Percentiles rank a stretch among this genome's conserved stretches.
These are phyloP conservation scores for Leucaena leucocephala DNA, from an alignment of 306 rosid species.

Conservation along the genomic window DNA sequence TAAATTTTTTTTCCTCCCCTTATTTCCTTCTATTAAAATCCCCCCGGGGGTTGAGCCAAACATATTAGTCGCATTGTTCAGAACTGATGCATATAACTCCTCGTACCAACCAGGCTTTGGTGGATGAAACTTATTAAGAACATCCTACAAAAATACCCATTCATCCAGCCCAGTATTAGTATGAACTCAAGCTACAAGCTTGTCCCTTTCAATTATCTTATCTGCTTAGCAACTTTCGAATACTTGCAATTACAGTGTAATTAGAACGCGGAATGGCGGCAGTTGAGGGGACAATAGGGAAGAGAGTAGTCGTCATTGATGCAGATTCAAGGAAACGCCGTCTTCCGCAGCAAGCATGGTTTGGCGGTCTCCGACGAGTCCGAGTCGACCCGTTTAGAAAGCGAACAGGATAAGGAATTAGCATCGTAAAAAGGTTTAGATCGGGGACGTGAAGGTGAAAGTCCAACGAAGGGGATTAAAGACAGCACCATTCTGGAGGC, in stretches of 20 bases:
- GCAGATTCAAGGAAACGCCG: not conserved
- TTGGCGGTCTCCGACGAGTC: constrained; percentile 27
- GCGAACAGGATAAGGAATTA: not conserved
- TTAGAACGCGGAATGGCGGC: constrained; percentile 53
- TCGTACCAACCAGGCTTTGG: constrained; percentile 85
- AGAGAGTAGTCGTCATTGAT: not conserved
- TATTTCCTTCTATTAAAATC: too few relatives aligned
- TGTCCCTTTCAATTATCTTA: constrained; percentile 1
- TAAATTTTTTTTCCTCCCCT: too few relatives aligned
- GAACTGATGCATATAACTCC: constrained; percentile 67
- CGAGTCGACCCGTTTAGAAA: constrained; percentile 35
- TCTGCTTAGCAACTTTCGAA: not conserved
- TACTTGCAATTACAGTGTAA: constrained; percentile 48
- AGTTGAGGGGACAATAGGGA: constrained; percentile 27
- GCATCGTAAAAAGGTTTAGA: not conserved
- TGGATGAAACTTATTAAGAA: constrained; percentile 62
- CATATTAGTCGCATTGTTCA: constrained; percentile 47
- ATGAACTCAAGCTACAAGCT: constrained; percentile 9
- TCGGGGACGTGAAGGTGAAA: not conserved
- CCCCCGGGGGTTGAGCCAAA: too few relatives aligned
- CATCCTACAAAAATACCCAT: constrained; percentile 39
- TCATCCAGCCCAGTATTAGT: not conserved
- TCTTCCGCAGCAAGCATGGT: constrained; percentile 41
- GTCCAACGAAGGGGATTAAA: not conserved
- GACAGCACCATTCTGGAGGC: too few relatives aligned